These are phyloP conservation scores for Neofusicoccum sp. DNA, from an alignment of 2,329 filamentous ascomycete genomes.

Conservation along the genomic window DNA sequence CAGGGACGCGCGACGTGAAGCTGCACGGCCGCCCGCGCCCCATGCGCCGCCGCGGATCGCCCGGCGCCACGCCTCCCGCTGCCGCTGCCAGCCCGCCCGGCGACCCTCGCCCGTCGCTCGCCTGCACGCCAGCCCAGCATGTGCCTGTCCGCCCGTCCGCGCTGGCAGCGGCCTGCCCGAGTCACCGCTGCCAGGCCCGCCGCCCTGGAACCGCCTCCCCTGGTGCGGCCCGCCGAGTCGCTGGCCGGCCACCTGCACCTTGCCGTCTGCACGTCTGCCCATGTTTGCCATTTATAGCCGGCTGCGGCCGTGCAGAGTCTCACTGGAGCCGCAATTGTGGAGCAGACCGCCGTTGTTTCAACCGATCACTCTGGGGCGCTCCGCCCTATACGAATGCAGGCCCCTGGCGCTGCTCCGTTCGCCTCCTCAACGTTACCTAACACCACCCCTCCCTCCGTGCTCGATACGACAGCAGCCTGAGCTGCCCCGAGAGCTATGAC, in stretches of 20 bases:
- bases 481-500: not conserved
- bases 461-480: not conserved
- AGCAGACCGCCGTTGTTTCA: not conserved
- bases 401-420: not conserved
- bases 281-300: conserved; percentile 2
- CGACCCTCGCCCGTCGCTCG: too few species aligned
- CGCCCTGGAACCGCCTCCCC: too few species aligned
- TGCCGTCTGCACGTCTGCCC: not conserved
- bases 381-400: not conserved
- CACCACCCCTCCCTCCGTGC: not conserved
- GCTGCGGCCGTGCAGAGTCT: not conserved
- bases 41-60: not conserved
- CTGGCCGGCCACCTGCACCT: not conserved
- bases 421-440: conserved; percentile 1
- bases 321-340: conserved; percentile 8
- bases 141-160: too few species aligned
- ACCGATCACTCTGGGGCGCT: not conserved
- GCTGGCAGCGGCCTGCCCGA: too few species aligned
- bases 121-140: too few species aligned
- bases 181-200: not conserved
- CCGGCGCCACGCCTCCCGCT: not conserved
- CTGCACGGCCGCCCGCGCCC: not conserved
- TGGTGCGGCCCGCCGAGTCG: too few species aligned
- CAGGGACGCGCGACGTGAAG: not conserved
- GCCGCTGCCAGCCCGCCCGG: too few species aligned